A percentile compares a stretch with the other conserved stretches of the same genome.
Evolutionary conservation across 768 basidiomycete species (phyloP).

Genomic region (Artomyces pyxidatus): DNA sequence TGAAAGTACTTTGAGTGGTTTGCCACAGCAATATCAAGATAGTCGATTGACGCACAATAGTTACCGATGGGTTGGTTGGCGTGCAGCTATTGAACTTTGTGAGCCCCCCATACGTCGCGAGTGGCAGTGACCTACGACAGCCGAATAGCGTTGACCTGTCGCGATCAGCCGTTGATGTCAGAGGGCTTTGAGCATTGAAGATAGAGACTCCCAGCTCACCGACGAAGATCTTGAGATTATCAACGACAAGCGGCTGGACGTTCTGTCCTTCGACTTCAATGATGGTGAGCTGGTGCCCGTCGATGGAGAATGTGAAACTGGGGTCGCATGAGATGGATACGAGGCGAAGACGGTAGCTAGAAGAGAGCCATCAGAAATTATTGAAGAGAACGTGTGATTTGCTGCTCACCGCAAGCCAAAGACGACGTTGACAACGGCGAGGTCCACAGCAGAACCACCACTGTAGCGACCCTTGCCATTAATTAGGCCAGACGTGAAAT

Average conservation of each 20-base stretch:
- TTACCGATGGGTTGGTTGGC: conserved; percentile 1
- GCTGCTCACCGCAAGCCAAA: conserved; percentile 27
- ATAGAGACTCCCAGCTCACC: conserved; percentile 6
- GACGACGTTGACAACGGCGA: conserved; percentile 44
- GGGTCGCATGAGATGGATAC: conserved; percentile 41
- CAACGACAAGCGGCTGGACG: conserved; percentile 17
- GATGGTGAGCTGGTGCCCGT: conserved; percentile 20
- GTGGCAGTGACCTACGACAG: conserved; percentile 17
- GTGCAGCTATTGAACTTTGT: conserved; percentile 9
- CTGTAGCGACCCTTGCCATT: background rate
- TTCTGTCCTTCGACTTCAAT: conserved; percentile 23
- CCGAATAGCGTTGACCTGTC: background rate
- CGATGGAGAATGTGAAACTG: conserved; percentile 20
- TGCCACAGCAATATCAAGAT: conserved; percentile 7
- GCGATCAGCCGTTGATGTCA: conserved; percentile 2
- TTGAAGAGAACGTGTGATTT: conserved; percentile 36
- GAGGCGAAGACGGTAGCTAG: conserved; percentile 44
- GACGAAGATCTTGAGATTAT: conserved; percentile 18
- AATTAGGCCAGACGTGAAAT: background rate
- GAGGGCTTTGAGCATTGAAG: background rate
- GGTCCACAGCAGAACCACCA: background rate
- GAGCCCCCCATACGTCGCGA: conserved; percentile 17
- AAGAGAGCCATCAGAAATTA: background rate
- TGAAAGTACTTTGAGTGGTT: background rate
- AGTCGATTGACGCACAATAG: conserved; percentile 12